Evolutionary conservation across 306 rosid species (phyloP).

Genomic region (Casuarina cunninghamiana): DNA sequence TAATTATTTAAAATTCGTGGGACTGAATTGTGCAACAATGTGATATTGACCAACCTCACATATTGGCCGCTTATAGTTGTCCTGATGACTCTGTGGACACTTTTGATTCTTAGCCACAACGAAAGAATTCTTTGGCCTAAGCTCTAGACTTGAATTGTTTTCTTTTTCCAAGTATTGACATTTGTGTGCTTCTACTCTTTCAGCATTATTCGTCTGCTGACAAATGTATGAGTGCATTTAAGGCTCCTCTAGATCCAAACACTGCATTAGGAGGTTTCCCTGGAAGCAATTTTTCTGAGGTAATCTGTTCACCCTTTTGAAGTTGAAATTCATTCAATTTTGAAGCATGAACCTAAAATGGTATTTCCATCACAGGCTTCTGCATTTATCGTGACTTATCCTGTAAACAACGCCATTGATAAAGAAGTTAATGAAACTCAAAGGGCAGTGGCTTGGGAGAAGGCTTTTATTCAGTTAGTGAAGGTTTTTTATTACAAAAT

Average conservation of each 20-base stretch:
- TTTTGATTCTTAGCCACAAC: constrained; percentile 5
- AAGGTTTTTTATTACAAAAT: constrained; percentile 57
- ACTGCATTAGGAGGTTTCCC: constrained; percentile 94
- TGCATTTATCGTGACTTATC: constrained; percentile 83
- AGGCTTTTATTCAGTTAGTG: constrained; percentile 79
- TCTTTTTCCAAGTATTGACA: constrained; percentile 12
- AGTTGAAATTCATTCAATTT: constrained; percentile 25
- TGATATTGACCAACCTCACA: neutral
- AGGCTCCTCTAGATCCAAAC: constrained; percentile 96
- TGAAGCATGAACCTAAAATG: constrained; percentile 31
- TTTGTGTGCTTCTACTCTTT: constrained; percentile 29
- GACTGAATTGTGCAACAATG: neutral
- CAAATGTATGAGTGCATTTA: constrained; percentile 85
- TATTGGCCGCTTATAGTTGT: neutral
- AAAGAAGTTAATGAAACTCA: constrained; percentile 66
- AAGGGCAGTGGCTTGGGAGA: constrained; percentile 94
- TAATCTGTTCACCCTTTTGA: constrained; percentile 33
- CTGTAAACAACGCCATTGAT: constrained; percentile 79
- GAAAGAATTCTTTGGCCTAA: constrained; percentile 6
- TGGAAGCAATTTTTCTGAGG: constrained; percentile 83
- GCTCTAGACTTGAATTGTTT: neutral
- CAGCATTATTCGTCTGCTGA: constrained; percentile 98
- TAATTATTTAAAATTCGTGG: neutral
- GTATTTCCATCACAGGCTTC: constrained; percentile 73
- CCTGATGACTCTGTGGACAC: constrained; percentile 5